These are phyloP conservation scores for Helotiales sp. DNA, from an alignment of 2,329 filamentous ascomycete species.

Conservation along the genomic window DNA sequence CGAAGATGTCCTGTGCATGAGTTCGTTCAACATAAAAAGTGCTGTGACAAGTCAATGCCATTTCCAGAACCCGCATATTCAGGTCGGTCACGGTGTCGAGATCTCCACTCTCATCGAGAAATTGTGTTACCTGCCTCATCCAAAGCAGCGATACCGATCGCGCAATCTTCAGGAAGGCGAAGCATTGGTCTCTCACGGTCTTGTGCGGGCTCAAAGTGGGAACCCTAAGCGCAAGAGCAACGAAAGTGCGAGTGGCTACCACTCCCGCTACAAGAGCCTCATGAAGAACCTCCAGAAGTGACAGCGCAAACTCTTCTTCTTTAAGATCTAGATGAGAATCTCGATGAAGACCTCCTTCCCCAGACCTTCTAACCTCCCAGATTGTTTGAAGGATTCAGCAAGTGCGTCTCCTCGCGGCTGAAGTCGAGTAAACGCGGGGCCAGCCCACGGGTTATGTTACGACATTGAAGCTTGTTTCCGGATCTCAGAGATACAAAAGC, in stretches of 20 bases:
- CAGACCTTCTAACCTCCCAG: background rate
- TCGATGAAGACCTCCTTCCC: background rate
- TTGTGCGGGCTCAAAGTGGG: background rate
- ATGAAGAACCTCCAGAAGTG: background rate
- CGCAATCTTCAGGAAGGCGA: background rate
- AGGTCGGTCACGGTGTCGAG: slow-evolving; percentile 31
- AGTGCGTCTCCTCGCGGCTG: background rate
- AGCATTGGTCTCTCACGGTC: background rate
- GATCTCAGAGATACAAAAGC: background rate
- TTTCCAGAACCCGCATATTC: slow-evolving; percentile 44
- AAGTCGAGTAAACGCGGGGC: background rate
- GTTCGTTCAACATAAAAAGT: slow-evolving; percentile 51
- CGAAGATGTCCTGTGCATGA: slow-evolving; percentile 41
- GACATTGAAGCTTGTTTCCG: background rate
- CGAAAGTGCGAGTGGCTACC: background rate
- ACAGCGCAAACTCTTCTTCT: background rate
- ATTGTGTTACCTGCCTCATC: background rate
- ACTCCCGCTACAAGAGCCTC: background rate
- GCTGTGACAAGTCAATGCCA: slow-evolving; percentile 48
- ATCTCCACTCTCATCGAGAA: background rate
- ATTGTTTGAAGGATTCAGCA: background rate
- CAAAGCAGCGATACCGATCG: background rate
- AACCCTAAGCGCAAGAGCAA: background rate
- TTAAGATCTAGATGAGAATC: background rate
- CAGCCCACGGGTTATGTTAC: background rate